These are phyloP conservation scores for Trapa incisa DNA, from an alignment of 345 rosid genomes.

Conservation along the genomic window DNA sequence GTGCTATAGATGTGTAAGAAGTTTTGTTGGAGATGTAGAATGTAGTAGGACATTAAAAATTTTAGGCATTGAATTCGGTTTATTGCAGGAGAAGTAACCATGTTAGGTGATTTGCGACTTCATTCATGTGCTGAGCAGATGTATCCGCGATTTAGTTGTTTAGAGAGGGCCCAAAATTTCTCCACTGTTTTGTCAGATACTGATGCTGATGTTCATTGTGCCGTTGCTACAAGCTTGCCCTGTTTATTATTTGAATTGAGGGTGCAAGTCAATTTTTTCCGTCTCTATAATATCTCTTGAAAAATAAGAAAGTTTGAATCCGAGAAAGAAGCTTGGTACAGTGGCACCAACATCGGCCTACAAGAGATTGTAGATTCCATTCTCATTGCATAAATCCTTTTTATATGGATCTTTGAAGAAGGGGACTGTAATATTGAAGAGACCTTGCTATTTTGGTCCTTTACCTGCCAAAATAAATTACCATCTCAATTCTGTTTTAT, in stretches of 20 bases:
- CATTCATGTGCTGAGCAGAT: not conserved
- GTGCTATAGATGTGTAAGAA: not conserved
- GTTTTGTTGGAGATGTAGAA: not conserved
- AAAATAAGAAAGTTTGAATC: no score
- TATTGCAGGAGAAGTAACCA: not conserved
- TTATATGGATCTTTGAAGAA: not conserved
- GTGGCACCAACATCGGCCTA: no score
- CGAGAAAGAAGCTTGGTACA: no score
- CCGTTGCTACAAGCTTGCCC: no score
- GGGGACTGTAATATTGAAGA: not conserved
- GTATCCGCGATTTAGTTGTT: not conserved
- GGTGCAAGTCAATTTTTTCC: no score
- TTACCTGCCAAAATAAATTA: not conserved
- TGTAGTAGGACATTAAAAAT: not conserved
- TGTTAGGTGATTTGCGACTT: not conserved
- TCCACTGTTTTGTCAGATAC: not conserved
- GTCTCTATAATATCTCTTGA: no score
- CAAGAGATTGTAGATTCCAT: no score
- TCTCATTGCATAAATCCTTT: no score
- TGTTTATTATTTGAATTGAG: no score
- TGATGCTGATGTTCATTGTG: not conserved
- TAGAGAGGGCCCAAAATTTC: not conserved
- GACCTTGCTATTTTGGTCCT: not conserved
- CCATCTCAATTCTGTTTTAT: not conserved
- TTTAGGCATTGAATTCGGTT: not conserved